These are phyloP conservation scores for Malania oleifera DNA, from an alignment of 164 flowering plant genomes.

Conservation along the genomic window DNA sequence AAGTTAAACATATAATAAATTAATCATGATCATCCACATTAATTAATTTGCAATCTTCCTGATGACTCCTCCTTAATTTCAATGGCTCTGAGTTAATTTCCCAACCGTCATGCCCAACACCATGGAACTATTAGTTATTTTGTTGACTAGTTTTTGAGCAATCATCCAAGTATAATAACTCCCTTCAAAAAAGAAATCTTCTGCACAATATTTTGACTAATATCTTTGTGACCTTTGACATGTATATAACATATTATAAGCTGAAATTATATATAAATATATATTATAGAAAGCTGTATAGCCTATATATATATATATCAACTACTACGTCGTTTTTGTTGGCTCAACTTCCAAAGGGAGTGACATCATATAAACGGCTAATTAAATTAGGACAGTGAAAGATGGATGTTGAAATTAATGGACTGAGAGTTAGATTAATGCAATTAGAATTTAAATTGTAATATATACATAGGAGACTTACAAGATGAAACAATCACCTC, in stretches of 20 bases:
- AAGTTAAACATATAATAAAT: no score
- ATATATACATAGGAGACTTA: no score
- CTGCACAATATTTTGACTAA: neutral
- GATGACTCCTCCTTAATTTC: slow-evolving; percentile 1
- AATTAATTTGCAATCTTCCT: no score
- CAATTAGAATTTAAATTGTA: neutral
- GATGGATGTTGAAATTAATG: slow-evolving; percentile 10
- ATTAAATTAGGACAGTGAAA: slow-evolving; percentile 4
- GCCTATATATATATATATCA: no score
- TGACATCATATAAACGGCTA: slow-evolving; percentile 15
- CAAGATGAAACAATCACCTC: slow-evolving; percentile 1
- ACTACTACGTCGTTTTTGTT: slow-evolving; percentile 22
- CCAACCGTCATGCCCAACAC: slow-evolving; percentile 50
- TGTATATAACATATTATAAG: neutral
- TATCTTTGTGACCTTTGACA: neutral
- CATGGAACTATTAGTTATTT: slow-evolving; percentile 17
- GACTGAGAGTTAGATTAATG: no score
- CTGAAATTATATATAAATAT: no score
- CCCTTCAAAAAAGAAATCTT: no score
- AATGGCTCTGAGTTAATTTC: slow-evolving; percentile 22
- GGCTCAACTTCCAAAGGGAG: slow-evolving; percentile 20
- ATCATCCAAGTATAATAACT: neutral
- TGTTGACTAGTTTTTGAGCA: slow-evolving; percentile 5
- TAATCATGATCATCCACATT: no score
- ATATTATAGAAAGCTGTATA: slow-evolving; percentile 8